Evolutionary conservation across 305 asterid genomes (phyloP).

Genomic region (Withania somnifera): DNA sequence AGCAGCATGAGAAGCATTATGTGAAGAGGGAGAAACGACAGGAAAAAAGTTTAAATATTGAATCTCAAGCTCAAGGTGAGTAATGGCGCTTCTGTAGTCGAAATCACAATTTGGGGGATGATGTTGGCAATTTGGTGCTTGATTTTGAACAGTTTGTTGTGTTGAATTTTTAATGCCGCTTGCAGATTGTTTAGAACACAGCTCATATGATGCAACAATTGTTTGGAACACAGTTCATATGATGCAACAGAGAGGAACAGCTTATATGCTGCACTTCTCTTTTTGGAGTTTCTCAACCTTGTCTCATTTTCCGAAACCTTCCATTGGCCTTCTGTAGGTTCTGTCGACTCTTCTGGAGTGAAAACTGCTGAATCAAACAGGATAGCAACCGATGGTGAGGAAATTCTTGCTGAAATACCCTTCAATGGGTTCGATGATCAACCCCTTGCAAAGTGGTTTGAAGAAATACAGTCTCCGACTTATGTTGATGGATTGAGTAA

Average conservation of each 20-base stretch:
- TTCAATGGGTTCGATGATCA: slow-evolving; percentile 42
- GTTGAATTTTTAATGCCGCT: not conserved
- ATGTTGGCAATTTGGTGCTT: not conserved
- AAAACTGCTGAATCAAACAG: slow-evolving; percentile 15
- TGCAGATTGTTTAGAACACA: not conserved
- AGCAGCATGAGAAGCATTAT: slow-evolving; percentile 20
- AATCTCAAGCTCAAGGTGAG: slow-evolving; percentile 35
- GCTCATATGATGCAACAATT: not conserved
- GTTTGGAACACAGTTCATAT: not conserved
- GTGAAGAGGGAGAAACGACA: slow-evolving; percentile 34
- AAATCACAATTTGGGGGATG: not conserved
- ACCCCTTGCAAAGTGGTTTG: slow-evolving; percentile 68
- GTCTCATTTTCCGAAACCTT: not conserved
- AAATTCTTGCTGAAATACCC: slow-evolving; percentile 19
- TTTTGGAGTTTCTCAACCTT: not conserved
- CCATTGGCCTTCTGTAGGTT: slow-evolving; percentile 26
- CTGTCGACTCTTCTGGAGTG: slow-evolving; percentile 20
- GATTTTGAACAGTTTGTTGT: not conserved
- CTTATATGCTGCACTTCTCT: not conserved
- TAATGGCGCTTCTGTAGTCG: not conserved
- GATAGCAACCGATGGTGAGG: slow-evolving; percentile 10
- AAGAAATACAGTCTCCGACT: slow-evolving; percentile 35
- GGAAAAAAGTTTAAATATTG: slow-evolving; percentile 9
- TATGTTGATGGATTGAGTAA: slow-evolving; percentile 42
- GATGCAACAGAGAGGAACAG: not conserved